These are phyloP conservation scores for Rhodotorula kratochvilovae DNA, from an alignment of 768 basidiomycete genomes.

Conservation along the genomic window DNA sequence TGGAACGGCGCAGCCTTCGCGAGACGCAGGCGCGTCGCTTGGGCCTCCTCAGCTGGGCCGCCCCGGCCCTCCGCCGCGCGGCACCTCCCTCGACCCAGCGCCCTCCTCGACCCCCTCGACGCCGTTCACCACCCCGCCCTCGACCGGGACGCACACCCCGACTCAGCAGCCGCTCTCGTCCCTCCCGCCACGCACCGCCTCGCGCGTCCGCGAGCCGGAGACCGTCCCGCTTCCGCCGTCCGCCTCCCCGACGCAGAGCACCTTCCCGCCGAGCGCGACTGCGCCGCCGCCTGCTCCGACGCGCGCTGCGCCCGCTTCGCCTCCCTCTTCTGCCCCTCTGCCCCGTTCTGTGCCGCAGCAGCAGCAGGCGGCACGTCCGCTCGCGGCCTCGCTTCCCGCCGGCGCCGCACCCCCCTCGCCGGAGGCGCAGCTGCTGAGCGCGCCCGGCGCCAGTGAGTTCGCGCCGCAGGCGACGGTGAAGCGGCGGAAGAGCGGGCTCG, in stretches of 20 bases:
- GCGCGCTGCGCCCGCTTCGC: background rate
- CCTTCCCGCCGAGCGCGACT: background rate
- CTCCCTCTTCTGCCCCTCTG: too few relatives aligned
- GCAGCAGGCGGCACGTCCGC: too few relatives aligned
- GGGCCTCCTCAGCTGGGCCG: background rate
- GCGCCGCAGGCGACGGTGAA: constrained; percentile 8
- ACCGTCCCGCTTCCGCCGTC: background rate
- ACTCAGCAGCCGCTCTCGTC: background rate
- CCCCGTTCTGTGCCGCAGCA: too few relatives aligned
- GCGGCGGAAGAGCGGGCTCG: constrained; percentile 28
- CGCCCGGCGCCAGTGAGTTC: background rate
- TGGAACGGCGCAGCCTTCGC: background rate
- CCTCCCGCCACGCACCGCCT: background rate
- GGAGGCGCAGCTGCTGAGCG: background rate
- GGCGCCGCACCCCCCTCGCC: background rate
- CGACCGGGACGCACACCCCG: background rate
- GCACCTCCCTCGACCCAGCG: background rate
- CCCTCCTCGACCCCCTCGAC: background rate
- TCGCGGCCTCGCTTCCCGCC: background rate
- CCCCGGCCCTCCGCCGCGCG: background rate
- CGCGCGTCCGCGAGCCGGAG: background rate
- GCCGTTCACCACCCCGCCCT: background rate
- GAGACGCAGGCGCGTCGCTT: background rate
- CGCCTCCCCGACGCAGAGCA: background rate
- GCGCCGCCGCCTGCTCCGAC: background rate